phyloP scores from a whole-genome alignment of 306 rosid genomes.

The Ormosia semicastrata region DNA sequence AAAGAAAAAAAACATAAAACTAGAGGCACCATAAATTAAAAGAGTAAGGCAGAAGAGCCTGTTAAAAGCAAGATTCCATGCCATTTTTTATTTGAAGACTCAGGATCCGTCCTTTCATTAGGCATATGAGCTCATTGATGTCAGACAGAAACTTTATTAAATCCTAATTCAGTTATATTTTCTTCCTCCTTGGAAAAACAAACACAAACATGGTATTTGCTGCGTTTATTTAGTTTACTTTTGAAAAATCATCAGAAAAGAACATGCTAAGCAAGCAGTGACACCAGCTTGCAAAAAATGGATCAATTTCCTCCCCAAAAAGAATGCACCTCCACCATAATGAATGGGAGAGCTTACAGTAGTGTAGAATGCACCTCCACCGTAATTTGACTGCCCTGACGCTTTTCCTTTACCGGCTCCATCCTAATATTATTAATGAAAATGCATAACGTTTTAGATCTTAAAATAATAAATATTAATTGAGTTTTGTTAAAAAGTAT shows the following conservation, averaged over 20 bases:
- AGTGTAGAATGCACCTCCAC: slow-evolving; percentile 50
- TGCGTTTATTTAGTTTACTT: not conserved
- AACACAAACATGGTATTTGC: not conserved
- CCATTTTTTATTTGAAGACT: not conserved
- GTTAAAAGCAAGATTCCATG: not conserved
- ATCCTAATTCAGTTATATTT: not conserved
- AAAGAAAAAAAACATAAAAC: not conserved
- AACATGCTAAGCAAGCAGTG: not conserved
- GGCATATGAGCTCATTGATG: not conserved
- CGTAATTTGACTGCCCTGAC: slow-evolving; percentile 43
- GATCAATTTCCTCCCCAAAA: not conserved
- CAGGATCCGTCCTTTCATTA: no score
- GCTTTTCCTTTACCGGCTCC: slow-evolving; percentile 44
- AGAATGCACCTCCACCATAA: not conserved
- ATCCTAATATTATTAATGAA: slow-evolving; percentile 35
- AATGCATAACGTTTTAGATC: not conserved
- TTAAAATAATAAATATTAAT: not conserved
- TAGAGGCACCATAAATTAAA: not conserved
- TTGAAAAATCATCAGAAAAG: not conserved
- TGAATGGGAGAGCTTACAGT: slow-evolving; percentile 38
- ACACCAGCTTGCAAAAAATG: not conserved
- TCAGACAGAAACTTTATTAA: not conserved
- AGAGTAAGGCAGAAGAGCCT: not conserved
- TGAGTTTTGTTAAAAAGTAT: no score
- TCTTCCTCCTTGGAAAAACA: not conserved